These are phyloP conservation scores for Colletotrichum limetticola DNA, from an alignment of 2,329 filamentous ascomycete genomes.

Conservation along the genomic window DNA sequence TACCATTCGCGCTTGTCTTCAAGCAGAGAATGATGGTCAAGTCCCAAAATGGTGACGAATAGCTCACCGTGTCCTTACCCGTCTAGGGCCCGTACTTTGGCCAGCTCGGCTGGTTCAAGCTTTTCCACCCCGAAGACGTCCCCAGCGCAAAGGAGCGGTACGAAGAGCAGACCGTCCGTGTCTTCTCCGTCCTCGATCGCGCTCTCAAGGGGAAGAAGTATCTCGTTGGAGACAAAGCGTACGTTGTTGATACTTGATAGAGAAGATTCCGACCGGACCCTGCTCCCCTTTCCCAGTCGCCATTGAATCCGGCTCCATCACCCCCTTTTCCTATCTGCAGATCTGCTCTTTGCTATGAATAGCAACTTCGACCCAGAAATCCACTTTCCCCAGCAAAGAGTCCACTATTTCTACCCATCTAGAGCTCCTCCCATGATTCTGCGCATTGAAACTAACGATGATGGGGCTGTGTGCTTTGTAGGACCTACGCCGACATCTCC, in stretches of 20 bases:
- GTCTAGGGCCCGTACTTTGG: constrained; percentile 57
- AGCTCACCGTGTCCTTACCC: background rate
- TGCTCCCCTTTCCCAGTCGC: background rate
- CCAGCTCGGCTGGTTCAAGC: constrained; percentile 50
- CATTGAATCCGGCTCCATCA: background rate
- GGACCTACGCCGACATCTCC: constrained; percentile 46
- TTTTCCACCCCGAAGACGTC: constrained; percentile 41
- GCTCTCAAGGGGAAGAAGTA: constrained; percentile 48
- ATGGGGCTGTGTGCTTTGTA: background rate
- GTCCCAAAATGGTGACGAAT: background rate
- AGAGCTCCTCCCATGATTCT: background rate
- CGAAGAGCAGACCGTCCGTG: constrained; percentile 42
- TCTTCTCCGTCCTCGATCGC: constrained; percentile 44
- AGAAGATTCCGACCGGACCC: too few relatives aligned
- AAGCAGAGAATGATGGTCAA: background rate
- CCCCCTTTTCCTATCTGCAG: background rate
- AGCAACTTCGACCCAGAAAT: background rate
- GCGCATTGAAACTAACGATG: background rate
- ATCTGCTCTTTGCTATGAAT: background rate
- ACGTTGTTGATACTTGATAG: constrained; percentile 20
- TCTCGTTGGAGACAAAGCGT: constrained; percentile 48
- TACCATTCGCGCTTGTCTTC: too few relatives aligned
- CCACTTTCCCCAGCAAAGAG: background rate
- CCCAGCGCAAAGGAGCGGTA: constrained; percentile 45
- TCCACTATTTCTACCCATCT: background rate